A percentile compares a stretch with the other conserved stretches of the same genome.
Evolutionary conservation across 352 stramenopile genomes (phyloP).

Genomic region (Phytophthora pisi): DNA sequence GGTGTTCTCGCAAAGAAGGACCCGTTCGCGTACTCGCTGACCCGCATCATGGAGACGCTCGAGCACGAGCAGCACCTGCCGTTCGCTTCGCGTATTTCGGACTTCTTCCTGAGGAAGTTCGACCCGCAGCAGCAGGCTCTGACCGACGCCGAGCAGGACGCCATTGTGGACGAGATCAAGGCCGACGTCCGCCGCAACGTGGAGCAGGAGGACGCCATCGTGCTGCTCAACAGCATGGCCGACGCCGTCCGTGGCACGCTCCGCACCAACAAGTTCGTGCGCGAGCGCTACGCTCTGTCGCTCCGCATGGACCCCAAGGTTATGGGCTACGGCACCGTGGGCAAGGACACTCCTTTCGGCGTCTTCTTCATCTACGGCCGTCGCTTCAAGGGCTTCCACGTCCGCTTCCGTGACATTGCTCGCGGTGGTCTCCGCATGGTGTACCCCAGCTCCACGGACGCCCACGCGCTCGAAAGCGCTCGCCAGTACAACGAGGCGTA

Average conservation of each 20-base stretch:
- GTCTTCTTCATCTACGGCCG: conserved; percentile 97
- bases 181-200: conserved; percentile 76
- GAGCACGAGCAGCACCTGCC: conserved; percentile 91
- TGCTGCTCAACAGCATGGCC: conserved; percentile 79
- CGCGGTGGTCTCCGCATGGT: conserved; percentile 80
- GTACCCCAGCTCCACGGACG: conserved; percentile 68
- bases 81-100: conserved; percentile 91
- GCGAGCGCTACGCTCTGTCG: conserved; percentile 80
- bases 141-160: conserved; percentile 51
- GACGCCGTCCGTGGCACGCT: conserved; percentile 78
- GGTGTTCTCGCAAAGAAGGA: conserved; percentile 94
- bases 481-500: conserved; percentile 87
- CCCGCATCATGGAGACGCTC: conserved; percentile 94
- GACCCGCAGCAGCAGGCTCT: conserved; percentile 58
- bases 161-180: conserved; percentile 60
- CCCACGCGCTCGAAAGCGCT: conserved; percentile 67
- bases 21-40: conserved; percentile 94
- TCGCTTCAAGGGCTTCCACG: conserved; percentile 94
- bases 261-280: conserved; percentile 85
- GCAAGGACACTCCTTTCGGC: conserved; percentile 93
- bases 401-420: conserved; percentile 84
- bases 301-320: conserved; percentile 80
- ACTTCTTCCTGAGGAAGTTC: conserved; percentile 94
- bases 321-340: conserved; percentile 82
- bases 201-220: conserved; percentile 74